phyloP scores from a whole-genome alignment of 2,329 filamentous ascomycete species.

The Monosporascus cannonballus region DNA sequence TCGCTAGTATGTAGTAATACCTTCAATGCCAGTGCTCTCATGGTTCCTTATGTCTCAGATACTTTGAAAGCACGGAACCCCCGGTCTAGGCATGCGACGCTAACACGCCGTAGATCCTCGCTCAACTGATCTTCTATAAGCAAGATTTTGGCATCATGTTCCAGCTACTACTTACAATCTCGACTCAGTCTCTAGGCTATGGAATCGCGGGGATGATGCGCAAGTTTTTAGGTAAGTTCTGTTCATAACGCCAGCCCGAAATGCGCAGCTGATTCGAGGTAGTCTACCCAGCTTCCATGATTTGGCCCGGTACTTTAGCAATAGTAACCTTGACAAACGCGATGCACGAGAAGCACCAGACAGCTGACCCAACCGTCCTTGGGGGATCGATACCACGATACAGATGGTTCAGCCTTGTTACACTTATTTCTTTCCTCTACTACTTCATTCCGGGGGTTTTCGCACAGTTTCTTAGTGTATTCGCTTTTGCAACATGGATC shows the following conservation, averaged over 20 bases:
- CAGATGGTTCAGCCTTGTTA: slow-evolving; percentile 55
- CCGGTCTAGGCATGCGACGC: not conserved
- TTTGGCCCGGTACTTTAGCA: slow-evolving; percentile 65
- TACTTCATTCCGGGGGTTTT: slow-evolving; percentile 66
- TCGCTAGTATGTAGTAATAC: not conserved
- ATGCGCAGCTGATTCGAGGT: slow-evolving; percentile 5
- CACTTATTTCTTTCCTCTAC: slow-evolving; percentile 53
- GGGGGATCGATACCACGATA: slow-evolving; percentile 64
- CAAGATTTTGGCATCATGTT: slow-evolving; percentile 62
- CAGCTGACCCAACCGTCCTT: slow-evolving; percentile 43
- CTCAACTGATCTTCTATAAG: slow-evolving; percentile 66
- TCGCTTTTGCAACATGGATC: slow-evolving; percentile 68
- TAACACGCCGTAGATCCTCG: slow-evolving; percentile 41
- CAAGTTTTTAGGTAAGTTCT: slow-evolving; percentile 49
- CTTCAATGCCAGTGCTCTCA: not conserved
- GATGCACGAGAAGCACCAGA: slow-evolving; percentile 58
- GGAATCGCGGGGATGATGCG: slow-evolving; percentile 64
- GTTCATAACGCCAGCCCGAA: not conserved
- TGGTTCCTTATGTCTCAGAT: not conserved
- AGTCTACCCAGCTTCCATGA: slow-evolving; percentile 65
- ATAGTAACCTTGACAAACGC: slow-evolving; percentile 63
- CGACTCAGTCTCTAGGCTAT: slow-evolving; percentile 64
- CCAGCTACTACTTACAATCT: slow-evolving; percentile 60
- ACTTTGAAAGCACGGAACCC: not conserved
- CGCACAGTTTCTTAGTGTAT: slow-evolving; percentile 62